phyloP scores from a whole-genome alignment of 345 rosid species.

The Hevea brasiliensis region DNA sequence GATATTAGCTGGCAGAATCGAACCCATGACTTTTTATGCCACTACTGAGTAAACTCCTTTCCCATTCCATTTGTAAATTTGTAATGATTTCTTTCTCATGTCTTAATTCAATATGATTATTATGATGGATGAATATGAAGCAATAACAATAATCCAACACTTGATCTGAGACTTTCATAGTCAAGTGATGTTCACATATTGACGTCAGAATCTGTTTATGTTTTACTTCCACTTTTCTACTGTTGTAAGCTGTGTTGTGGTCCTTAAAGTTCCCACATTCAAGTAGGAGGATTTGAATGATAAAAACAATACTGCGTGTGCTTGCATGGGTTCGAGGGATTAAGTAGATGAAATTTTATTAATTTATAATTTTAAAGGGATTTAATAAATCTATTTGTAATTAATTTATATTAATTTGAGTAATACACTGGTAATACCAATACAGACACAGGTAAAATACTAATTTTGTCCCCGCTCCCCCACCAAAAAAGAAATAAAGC shows the following conservation, averaged over 20 bases:
- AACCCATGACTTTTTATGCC: slow-evolving; percentile 43
- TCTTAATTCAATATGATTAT: background rate
- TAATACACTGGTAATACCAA: too few species aligned
- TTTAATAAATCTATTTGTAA: too few species aligned
- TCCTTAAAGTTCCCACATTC: too few species aligned
- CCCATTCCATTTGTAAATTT: background rate
- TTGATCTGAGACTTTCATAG: slow-evolving; percentile 52
- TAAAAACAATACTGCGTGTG: too few species aligned
- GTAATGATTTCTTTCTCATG: background rate
- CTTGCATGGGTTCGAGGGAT: background rate
- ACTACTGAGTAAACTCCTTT: slow-evolving; percentile 40
- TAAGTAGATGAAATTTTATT: too few species aligned
- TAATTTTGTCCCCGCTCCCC: too few species aligned
- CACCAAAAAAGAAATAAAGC: too few species aligned
- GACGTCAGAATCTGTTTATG: slow-evolving; percentile 50
- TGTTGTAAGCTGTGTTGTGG: too few species aligned
- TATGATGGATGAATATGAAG: slow-evolving; percentile 48
- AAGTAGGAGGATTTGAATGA: background rate
- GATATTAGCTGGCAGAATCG: slow-evolving; percentile 62
- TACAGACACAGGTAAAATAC: too few species aligned
- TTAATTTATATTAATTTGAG: background rate
- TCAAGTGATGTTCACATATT: slow-evolving; percentile 37
- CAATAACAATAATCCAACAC: slow-evolving; percentile 54
- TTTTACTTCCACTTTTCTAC: too few species aligned
- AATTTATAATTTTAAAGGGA: too few species aligned